These are phyloP conservation scores for Fusarium citri DNA, from an alignment of 2,329 filamentous ascomycete genomes.

Conservation along the genomic window DNA sequence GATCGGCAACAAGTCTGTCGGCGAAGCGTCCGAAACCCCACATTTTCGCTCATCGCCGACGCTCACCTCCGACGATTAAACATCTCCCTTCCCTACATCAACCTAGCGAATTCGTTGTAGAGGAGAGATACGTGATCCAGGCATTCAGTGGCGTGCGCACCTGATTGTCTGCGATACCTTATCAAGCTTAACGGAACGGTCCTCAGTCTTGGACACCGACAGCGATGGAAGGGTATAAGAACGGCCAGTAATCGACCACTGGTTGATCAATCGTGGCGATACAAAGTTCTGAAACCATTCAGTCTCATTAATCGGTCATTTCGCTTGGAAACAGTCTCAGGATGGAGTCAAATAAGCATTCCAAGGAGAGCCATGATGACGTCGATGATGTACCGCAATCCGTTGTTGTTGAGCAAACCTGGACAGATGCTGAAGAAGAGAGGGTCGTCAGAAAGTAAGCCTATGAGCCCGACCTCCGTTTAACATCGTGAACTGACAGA, in stretches of 20 bases:
- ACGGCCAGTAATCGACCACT: background rate
- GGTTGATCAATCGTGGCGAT: background rate
- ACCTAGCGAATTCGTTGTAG: background rate
- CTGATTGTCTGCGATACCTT: background rate
- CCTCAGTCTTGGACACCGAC: background rate
- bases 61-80: constrained; percentile 30
- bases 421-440: constrained; percentile 27
- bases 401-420: background rate
- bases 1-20: background rate
- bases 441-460: constrained; percentile 39
- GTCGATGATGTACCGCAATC: background rate
- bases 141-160: constrained; percentile 9
- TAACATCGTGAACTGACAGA: background rate
- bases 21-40: constrained; percentile 12
- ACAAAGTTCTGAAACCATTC: background rate
- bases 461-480: accelerated
- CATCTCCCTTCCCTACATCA: background rate
- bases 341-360: background rate
- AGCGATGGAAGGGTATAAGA: background rate
- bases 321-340: background rate
- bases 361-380: background rate
- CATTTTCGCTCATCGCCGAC: constrained; percentile 40
- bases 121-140: constrained; percentile 9
- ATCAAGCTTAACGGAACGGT: background rate
- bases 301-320: background rate